Percentiles rank a stretch among this genome's conserved stretches.
Evolutionary conservation across 1,284 basidiomycete species (phyloP).

Genomic region (Malassezia sympodialis): DNA sequence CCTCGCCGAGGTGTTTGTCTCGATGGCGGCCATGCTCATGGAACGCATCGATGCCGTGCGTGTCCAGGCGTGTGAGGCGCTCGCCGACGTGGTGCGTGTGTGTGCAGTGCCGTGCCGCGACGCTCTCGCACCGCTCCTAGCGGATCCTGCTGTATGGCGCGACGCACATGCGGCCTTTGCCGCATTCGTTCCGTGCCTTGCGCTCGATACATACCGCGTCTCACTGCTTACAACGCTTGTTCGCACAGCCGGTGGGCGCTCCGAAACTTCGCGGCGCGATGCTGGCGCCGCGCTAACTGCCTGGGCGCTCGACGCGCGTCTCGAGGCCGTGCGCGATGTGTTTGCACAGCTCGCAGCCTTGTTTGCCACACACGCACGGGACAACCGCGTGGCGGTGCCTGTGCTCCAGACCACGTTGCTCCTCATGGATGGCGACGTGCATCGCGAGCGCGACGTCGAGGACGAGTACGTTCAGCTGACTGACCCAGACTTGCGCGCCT

Average conservation of each 20-base stretch:
- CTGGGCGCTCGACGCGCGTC: neutral
- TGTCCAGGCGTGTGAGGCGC: conserved; percentile 59
- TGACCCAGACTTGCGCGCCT: neutral
- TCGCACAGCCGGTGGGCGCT: conserved; percentile 1
- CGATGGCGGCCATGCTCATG: conserved; percentile 74
- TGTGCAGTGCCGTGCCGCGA: conserved; percentile 13
- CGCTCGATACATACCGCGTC: neutral
- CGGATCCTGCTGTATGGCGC: neutral
- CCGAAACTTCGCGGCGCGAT: conserved; percentile 8
- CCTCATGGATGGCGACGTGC: conserved; percentile 25
- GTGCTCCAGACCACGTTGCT: conserved; percentile 20
- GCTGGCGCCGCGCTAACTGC: conserved; percentile 4
- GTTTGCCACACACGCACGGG: conserved; percentile 18
- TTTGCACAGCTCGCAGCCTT: conserved; percentile 17
- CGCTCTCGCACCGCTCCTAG: neutral
- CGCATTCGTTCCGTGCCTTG: neutral
- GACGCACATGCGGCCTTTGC: conserved; percentile 10
- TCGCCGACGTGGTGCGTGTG: neutral
- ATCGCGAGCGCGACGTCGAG: neutral
- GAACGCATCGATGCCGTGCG: conserved; percentile 85
- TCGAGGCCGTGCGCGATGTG: neutral
- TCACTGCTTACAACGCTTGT: neutral
- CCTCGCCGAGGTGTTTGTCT: conserved; percentile 47
- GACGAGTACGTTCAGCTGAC: neutral
- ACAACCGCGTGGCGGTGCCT: conserved; percentile 31